Conservation (phyloP, 805 yeast genomes). For the Crinitomyces ghanaensis region DNA sequence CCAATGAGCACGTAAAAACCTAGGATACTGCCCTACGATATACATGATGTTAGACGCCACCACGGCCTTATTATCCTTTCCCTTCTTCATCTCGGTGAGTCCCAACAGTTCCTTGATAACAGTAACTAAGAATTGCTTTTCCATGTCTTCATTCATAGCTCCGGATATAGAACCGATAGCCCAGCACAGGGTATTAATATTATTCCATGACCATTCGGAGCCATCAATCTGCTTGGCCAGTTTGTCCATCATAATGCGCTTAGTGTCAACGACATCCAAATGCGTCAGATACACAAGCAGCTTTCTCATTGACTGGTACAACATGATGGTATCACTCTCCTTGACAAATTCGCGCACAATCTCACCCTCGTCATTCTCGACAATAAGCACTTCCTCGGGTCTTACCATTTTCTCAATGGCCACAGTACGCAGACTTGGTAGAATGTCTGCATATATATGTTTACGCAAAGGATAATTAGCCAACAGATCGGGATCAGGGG, state of each 20-base stretch:
- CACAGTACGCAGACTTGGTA: conserved; percentile 79
- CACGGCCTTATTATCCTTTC: conserved; percentile 96
- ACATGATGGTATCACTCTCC: conserved; percentile 92
- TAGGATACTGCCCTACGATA: conserved; percentile 97
- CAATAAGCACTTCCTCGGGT: conserved; percentile 95
- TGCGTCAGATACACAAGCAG: conserved; percentile 92
- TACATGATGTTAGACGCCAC: conserved; percentile 99
- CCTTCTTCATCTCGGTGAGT: conserved; percentile 90
- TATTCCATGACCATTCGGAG: conserved; percentile 98
- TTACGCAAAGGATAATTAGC: conserved; percentile 76
- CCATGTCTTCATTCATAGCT: conserved; percentile 97
- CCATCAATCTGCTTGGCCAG: conserved; percentile 90
- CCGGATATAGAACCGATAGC: conserved; percentile 99
- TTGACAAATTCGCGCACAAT: conserved; percentile 94
- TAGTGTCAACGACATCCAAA: conserved; percentile 88
- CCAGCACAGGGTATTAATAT: conserved; percentile 95
- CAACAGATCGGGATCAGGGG: conserved; percentile 70
- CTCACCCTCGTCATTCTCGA: conserved; percentile 98
- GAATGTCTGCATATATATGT: conserved; percentile 66
- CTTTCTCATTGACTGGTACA: conserved; percentile 92
- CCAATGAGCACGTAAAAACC: conserved; percentile 97
- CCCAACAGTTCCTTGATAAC: conserved; percentile 88
- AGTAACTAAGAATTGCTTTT: conserved; percentile 82
- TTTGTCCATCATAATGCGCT: conserved; percentile 84
- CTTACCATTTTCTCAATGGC: conserved; percentile 95